Percentiles rank a stretch among this genome's conserved stretches.
Conservation (phyloP, 176 grass and related monocot genomes). For the Hsuehochloa calcarea region DNA sequence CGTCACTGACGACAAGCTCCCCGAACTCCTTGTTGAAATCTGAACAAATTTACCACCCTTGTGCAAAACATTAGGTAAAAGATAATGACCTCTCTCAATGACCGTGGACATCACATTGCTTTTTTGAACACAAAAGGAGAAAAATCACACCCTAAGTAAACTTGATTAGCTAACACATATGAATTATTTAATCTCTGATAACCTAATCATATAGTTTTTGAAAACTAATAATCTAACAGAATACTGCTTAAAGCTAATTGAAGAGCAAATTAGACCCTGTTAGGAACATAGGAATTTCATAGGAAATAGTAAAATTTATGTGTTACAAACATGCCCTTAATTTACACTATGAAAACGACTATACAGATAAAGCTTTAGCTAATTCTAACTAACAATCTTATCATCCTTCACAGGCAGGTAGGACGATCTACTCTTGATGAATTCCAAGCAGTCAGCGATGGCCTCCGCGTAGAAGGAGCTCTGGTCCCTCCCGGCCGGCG, state of each 20-base stretch:
- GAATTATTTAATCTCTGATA: background rate
- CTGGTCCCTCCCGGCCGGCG: slow-evolving; percentile 19
- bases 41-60: background rate
- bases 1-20: background rate
- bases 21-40: background rate
- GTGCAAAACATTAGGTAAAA: background rate
- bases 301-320: no score
- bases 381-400: background rate
- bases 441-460: slow-evolving; percentile 63
- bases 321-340: background rate
- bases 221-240: background rate
- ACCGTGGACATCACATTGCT: background rate
- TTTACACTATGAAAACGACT: background rate
- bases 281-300: no score
- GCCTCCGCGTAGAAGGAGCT: slow-evolving; percentile 53
- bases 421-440: slow-evolving; percentile 57
- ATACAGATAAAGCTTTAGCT: background rate
- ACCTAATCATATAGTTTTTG: background rate
- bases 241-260: background rate
- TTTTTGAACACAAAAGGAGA: background rate
- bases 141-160: background rate
- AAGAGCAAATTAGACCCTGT: background rate
- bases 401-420: slow-evolving; percentile 9
- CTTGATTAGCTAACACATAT: background rate
- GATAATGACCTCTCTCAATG: background rate